Percentiles rank a stretch among this genome's conserved stretches.
These are phyloP conservation scores for Skeletonema menzelii DNA, from an alignment of 108 stramenopile species.

Conservation along the genomic window DNA sequence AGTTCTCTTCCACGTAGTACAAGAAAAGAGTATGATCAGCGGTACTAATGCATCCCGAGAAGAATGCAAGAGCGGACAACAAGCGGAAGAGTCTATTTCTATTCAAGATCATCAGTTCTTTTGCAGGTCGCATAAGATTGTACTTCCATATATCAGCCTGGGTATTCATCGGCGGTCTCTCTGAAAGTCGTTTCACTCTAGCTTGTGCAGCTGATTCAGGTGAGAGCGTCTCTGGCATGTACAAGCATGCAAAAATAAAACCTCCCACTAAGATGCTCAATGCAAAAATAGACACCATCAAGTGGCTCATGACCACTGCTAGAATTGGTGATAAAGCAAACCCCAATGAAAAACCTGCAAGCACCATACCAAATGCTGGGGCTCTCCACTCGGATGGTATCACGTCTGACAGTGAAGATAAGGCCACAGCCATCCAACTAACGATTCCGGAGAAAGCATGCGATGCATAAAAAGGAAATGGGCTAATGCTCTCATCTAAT, in stretches of 20 bases:
- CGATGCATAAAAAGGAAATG: conserved; percentile 68
- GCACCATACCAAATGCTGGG: conserved; percentile 69
- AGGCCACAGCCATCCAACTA: conserved; percentile 73
- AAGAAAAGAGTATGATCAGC: conserved; percentile 76
- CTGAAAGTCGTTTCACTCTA: conserved; percentile 17
- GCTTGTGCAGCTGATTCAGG: conserved; percentile 57
- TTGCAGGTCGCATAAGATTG: conserved; percentile 49
- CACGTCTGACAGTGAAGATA: conserved; percentile 74
- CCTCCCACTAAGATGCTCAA: conserved; percentile 47
- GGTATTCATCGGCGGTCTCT: conserved; percentile 11
- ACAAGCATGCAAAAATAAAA: conserved; percentile 49
- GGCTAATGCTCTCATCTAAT: conserved; percentile 50
- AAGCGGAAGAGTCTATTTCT: conserved; percentile 75
- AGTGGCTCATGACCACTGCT: conserved; percentile 58
- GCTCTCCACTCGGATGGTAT: conserved; percentile 75
- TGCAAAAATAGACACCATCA: conserved; percentile 57
- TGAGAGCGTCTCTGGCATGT: conserved; percentile 77
- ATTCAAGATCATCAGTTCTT: conserved; percentile 80
- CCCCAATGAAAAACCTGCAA: conserved; percentile 78
- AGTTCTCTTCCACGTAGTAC: conserved; percentile 81
- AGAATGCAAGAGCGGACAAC: conserved; percentile 74
- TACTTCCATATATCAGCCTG: conserved; percentile 24
- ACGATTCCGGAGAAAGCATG: conserved; percentile 59
- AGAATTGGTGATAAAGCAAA: conserved; percentile 71
- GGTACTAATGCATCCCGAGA: conserved; percentile 62